Conservation (phyloP, 2,329 filamentous ascomycete species). For the Trichoderma polysporum region DNA sequence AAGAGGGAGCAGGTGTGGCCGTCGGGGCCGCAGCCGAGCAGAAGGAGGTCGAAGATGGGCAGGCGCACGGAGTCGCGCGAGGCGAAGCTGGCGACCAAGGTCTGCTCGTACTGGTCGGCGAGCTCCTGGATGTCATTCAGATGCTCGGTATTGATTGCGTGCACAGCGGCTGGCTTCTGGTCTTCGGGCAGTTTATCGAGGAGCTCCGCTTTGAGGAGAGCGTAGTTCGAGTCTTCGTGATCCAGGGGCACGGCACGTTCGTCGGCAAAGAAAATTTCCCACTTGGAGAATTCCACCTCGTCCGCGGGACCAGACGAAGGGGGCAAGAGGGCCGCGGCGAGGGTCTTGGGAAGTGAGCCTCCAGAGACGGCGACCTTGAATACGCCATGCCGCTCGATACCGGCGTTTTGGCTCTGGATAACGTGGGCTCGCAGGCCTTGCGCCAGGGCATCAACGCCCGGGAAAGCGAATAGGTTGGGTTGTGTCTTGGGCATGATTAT, state of each 20-base stretch:
- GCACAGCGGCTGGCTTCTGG: constrained; percentile 66
- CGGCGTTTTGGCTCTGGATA: constrained; percentile 75
- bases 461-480: constrained; percentile 78
- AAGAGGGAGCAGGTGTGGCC: constrained; percentile 97
- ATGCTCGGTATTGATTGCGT: constrained; percentile 67
- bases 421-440: constrained; percentile 78
- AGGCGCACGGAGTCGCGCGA: constrained; percentile 90
- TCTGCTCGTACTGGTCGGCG: constrained; percentile 90
- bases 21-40: constrained; percentile 92
- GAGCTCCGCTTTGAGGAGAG: constrained; percentile 79
- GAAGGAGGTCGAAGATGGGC: constrained; percentile 90
- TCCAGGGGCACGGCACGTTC: constrained; percentile 92
- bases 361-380: constrained; percentile 95
- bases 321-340: constrained; percentile 78
- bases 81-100: constrained; percentile 81
- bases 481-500: constrained; percentile 54
- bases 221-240: constrained; percentile 93
- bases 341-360: constrained; percentile 84
- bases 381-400: constrained; percentile 72
- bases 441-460: constrained; percentile 67
- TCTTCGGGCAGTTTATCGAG: constrained; percentile 80
- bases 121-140: constrained; percentile 84
- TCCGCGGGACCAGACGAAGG: constrained; percentile 54
- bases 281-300: constrained; percentile 74
- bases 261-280: constrained; percentile 98